A percentile compares a stretch with the other conserved stretches of the same genome.
These are phyloP conservation scores for Heliocybe sulcata DNA, from an alignment of 1,284 basidiomycete genomes.

Conservation along the genomic window DNA sequence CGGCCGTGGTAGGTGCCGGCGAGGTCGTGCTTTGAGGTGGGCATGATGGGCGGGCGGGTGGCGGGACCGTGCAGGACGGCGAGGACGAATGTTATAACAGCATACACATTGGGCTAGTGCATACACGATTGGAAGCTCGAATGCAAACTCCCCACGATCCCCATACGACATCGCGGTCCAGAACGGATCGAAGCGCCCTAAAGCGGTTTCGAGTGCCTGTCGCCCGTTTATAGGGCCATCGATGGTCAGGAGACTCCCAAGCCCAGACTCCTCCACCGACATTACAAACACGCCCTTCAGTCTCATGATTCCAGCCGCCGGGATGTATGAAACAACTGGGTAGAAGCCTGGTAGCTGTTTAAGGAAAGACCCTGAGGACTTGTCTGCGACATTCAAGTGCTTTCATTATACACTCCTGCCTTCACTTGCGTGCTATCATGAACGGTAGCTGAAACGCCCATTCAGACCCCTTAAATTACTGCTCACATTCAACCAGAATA, in stretches of 20 bases:
- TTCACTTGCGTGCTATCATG: no score
- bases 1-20: not conserved
- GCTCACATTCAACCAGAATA: no score
- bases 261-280: not conserved
- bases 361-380: no score
- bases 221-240: not conserved
- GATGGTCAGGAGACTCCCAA: not conserved
- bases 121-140: not conserved
- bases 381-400: no score
- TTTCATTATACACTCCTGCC: no score
- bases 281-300: not conserved
- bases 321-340: no score
- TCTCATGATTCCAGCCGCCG: not conserved
- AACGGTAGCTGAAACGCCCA: no score
- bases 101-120: not conserved
- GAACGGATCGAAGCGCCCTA: not conserved
- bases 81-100: not conserved
- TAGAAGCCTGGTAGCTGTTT: no score
- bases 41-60: not conserved
- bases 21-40: not conserved
- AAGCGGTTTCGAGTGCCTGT: not conserved
- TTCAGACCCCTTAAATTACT: no score
- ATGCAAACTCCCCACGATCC: not conserved
- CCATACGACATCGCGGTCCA: not conserved
- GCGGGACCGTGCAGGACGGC: not conserved